These are phyloP conservation scores for Barbatosphaeria neglecta DNA, from an alignment of 495 filamentous ascomycete genomes.

Conservation along the genomic window DNA sequence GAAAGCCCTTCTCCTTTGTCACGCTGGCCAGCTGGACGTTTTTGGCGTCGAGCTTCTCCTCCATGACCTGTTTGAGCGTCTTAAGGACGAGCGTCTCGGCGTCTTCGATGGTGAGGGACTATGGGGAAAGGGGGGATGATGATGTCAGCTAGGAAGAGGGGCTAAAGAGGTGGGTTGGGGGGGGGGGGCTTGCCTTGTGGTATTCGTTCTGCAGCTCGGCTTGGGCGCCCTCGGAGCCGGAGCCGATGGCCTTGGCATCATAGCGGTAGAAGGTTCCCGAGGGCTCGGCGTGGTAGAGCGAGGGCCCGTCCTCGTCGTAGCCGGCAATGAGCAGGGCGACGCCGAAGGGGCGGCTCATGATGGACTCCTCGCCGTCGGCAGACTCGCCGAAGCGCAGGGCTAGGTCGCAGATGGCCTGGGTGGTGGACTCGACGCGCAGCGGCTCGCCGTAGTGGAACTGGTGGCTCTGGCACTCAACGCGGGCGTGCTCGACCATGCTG, in stretches of 20 bases:
- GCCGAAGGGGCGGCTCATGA: constrained; percentile 94
- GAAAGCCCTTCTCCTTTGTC: constrained; percentile 93
- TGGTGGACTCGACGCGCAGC: constrained; percentile 91
- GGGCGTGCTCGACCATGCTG: constrained; percentile 93
- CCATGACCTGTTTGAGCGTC: constrained; percentile 99
- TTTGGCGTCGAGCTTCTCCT: constrained; percentile 97
- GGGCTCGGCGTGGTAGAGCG: constrained; percentile 95
- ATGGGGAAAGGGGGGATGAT: constrained; percentile 5
- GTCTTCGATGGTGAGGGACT: constrained; percentile 83
- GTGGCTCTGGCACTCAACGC: constrained; percentile 94
- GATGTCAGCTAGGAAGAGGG: neutral
- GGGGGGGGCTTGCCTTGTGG: constrained; percentile 56
- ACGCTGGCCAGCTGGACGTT: constrained; percentile 97
- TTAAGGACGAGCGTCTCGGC: constrained; percentile 92
- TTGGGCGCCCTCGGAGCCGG: constrained; percentile 91
- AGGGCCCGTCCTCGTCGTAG: constrained; percentile 92
- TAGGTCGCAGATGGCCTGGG: constrained; percentile 95
- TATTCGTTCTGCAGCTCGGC: constrained; percentile 97
- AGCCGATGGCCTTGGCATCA: constrained; percentile 97
- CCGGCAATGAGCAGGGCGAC: constrained; percentile 94
- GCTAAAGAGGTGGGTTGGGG: too few relatives aligned
- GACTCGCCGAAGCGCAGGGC: constrained; percentile 94
- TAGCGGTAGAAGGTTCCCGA: constrained; percentile 98
- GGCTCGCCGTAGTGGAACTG: constrained; percentile 93
- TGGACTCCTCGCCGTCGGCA: constrained; percentile 94